phyloP scores from a whole-genome alignment of 2,329 filamentous ascomycete species.

The Aureobasidium zeae region DNA sequence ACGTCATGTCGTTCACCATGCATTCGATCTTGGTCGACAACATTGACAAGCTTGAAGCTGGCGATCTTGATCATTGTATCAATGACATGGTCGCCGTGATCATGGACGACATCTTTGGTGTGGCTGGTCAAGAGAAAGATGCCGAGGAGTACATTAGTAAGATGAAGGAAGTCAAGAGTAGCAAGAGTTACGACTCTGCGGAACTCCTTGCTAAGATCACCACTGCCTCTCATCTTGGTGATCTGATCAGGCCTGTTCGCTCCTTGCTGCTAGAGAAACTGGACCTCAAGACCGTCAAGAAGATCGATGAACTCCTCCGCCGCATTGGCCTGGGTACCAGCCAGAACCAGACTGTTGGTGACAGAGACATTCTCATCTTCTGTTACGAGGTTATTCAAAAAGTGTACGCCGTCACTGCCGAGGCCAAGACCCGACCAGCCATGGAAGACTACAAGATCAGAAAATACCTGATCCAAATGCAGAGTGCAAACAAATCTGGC shows the following conservation, averaged over 20 bases:
- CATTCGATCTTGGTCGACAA: conserved; percentile 78
- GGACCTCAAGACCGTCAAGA: conserved; percentile 70
- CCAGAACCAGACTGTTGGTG: conserved; percentile 69
- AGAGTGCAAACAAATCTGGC: conserved; percentile 64
- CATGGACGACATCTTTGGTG: conserved; percentile 96
- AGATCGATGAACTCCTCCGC: conserved; percentile 80
- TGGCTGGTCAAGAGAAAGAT: conserved; percentile 89
- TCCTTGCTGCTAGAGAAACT: conserved; percentile 74
- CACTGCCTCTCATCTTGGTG: conserved; percentile 62
- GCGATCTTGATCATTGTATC: conserved; percentile 84
- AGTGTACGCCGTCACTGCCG: conserved; percentile 52
- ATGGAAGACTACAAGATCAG: conserved; percentile 54
- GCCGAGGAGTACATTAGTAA: conserved; percentile 89
- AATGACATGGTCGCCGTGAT: conserved; percentile 69
- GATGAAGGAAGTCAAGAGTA: conserved; percentile 97
- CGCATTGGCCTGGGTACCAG: conserved; percentile 76
- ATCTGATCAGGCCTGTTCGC: conserved; percentile 70
- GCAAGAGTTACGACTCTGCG: conserved; percentile 97
- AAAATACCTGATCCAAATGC: conserved; percentile 69
- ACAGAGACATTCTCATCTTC: conserved; percentile 78
- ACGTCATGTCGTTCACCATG: conserved; percentile 89
- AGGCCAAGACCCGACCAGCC: conserved; percentile 16
- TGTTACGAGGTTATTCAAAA: conserved; percentile 91
- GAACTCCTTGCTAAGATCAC: conserved; percentile 79
- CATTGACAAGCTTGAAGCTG: conserved; percentile 63